Evolutionary conservation across 192 early-diverging fungal species (phyloP), one percentile per base, ranked within the genome.

Genomic region (Backusella morwellensis): DNA sequence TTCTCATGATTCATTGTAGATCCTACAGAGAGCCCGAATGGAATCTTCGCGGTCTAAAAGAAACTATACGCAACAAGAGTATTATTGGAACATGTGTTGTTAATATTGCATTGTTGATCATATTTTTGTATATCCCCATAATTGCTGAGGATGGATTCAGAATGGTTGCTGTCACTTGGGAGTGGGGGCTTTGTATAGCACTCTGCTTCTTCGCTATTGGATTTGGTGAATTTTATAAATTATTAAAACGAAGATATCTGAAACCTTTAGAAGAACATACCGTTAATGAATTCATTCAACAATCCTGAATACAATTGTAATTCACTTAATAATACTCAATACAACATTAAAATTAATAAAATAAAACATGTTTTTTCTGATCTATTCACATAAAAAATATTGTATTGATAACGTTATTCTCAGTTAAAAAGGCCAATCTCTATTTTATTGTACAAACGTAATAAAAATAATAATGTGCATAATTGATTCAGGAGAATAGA

Each of bases 1-100:
- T 92, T 40, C 80, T 95, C 69, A 90, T 89, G 26, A 86, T 90
- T 76, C 93, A 95, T 80, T 93, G 91, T 82, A 87, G 92, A 21
- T 84, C 89, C 34, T 83, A 86, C 35, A 88, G 93, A 67, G 83
- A 90, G 2, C 82, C 85, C 56, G 86, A 87, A 75, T 95, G 91
- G 90, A 72, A 36, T 35, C 63, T 59, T 69, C 80, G 80, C 79
- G 70, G 85, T 36, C 76, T 85, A 29, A 84, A 84, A 38, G 47
- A 34, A 32, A 78, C 86, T 66, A 35, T 81, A 42, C 78, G 83
- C 42, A 89, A 86, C 77, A 80, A 77, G 41, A 85, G 85, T 40
- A 74, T 93, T 47, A 70, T 84, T 35, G 79, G 44, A 35, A 84
- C 88, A 11, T 72, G 84, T 34, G 21, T 86, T 7, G 75, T 81